Percentiles rank a stretch among this genome's conserved stretches.
Evolutionary conservation across 352 stramenopile genomes (phyloP).

Genomic region (Thalassiosira livingstoniorum): DNA sequence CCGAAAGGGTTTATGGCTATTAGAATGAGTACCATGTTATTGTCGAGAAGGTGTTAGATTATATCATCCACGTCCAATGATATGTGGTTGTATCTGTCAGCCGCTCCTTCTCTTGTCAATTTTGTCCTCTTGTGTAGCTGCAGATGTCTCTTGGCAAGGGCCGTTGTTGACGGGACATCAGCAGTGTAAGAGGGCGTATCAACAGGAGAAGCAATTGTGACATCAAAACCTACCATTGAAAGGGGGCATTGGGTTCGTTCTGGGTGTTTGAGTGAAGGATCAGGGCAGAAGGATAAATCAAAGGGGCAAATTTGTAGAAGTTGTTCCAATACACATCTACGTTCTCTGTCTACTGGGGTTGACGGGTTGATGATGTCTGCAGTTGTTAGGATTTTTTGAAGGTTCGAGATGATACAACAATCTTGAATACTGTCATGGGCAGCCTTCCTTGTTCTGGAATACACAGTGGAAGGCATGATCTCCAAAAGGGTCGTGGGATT

Average conservation of each 20-base stretch:
- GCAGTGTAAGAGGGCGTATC: too few relatives aligned
- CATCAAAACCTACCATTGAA: not conserved
- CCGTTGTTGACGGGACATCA: too few relatives aligned
- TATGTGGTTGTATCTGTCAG: too few relatives aligned
- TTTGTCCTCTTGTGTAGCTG: too few relatives aligned
- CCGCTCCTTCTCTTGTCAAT: too few relatives aligned
- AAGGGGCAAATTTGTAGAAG: not conserved
- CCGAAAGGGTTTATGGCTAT: too few relatives aligned
- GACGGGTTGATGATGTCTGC: not conserved
- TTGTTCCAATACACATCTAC: not conserved
- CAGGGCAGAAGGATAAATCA: slow-evolving; percentile 6
- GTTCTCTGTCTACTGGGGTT: not conserved
- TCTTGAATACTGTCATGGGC: not conserved
- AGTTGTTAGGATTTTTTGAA: not conserved
- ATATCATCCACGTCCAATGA: too few relatives aligned
- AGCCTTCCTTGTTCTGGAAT: not conserved
- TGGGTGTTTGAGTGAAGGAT: not conserved
- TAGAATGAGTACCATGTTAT: too few relatives aligned
- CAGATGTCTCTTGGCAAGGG: not conserved
- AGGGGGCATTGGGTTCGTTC: not conserved
- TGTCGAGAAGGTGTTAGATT: too few relatives aligned
- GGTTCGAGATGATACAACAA: not conserved
- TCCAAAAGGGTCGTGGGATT: not conserved
- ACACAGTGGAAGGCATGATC: too few relatives aligned
- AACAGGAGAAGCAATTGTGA: slow-evolving; percentile 9